Evolutionary conservation across 2,329 filamentous ascomycete species (phyloP), one percentile per base, ranked within the genome.

Genomic region (Ophiostoma triangulosporum): DNA sequence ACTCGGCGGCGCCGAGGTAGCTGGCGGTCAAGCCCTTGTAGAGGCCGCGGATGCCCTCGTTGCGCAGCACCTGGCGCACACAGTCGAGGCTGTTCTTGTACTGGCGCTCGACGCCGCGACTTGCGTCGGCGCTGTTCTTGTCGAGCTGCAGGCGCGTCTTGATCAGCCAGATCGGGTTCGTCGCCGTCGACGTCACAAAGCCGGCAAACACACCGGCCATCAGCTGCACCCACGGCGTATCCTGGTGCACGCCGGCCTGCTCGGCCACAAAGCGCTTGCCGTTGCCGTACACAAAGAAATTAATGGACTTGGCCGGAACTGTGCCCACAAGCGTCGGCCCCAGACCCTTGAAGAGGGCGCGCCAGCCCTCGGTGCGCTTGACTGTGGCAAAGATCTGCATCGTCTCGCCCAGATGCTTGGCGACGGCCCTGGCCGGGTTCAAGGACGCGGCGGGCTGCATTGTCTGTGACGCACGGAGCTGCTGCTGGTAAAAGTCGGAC

Each of bases 81-180:
- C 90, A 97, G 68, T 97, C 90, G 68, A 83, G 77, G 58, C 87
- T 90, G 67, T 95, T 95, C 65, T 81, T 81, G 69, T 97, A 96
- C 63, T 81, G 81, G 51, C 90, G 75, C 52, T 70, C 69, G 26
- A 70, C 65, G 36, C 73, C 74, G 26, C 71, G 77, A 56, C 76
- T 72, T 58, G 77, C 71, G 61, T 79, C 77, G 15, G 84, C 84
- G 51, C 81, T 78, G 64, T 86, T 87, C 72, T 90, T 94, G 71
- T 97, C 90, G 32, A 97, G 78, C 69, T 97, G 90, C 61, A 97
- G 67, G 31, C 90, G 76, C 38, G 90, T 97, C 75, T 97, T 97
- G 64, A 97, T 81, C 58, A 97, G 78, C 90, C 90, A 97, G 63
- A 97, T 95, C 1, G 90, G 90, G 68, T 96, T 96, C 35, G 90